Conservation (phyloP, 306 rosid genomes). For the Pachyrhizus erosus region DNA sequence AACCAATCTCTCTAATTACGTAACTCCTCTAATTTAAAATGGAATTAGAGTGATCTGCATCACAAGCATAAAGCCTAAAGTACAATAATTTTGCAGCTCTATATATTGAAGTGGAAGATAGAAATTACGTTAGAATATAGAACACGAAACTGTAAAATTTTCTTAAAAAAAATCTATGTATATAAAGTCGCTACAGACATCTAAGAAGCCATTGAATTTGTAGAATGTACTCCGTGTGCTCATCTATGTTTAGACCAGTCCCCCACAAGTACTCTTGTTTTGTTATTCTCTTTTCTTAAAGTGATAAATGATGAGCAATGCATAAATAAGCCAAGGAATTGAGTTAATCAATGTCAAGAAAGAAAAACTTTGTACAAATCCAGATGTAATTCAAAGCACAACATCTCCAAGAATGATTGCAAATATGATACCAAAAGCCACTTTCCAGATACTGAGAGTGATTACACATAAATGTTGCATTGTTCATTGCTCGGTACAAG, state of each 20-base stretch:
- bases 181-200: background rate
- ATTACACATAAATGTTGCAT: background rate
- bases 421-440: conserved; percentile 11
- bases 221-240: background rate
- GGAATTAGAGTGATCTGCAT: background rate
- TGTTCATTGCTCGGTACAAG: background rate
- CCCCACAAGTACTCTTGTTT: background rate
- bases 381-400: conserved; percentile 5
- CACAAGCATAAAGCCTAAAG: background rate
- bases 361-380: conserved; percentile 2
- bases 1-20: too few relatives aligned
- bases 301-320: conserved; percentile 5
- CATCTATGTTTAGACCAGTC: background rate
- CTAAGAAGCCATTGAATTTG: background rate
- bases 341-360: conserved; percentile 28
- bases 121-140: background rate
- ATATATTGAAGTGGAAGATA: background rate
- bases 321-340: conserved; percentile 13
- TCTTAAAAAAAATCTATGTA: background rate
- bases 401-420: conserved; percentile 37
- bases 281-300: background rate
- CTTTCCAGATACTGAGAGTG: conserved; percentile 25
- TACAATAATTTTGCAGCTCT: background rate
- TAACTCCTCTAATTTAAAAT: background rate
- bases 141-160: background rate